phyloP scores from a whole-genome alignment of 805 yeast species.

The Yamadazyma scolyti region DNA sequence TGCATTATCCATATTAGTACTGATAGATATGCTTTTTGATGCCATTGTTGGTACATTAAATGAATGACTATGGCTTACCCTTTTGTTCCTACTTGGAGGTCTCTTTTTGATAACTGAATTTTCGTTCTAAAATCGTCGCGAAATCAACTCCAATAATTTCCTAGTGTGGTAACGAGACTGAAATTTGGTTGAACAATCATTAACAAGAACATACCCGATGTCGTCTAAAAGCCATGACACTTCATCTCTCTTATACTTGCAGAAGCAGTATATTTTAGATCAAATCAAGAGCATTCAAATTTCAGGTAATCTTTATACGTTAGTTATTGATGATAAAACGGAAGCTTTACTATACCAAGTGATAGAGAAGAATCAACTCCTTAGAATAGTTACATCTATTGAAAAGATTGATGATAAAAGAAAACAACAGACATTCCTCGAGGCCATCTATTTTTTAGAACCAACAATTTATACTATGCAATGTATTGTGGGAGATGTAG shows the following conservation, averaged over 20 bases:
- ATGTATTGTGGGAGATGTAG: slow-evolving; percentile 73
- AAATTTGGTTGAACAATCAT: no score
- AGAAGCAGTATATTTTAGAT: slow-evolving; percentile 25
- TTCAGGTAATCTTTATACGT: slow-evolving; percentile 28
- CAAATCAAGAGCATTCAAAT: slow-evolving; percentile 27
- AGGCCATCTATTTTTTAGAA: slow-evolving; percentile 76
- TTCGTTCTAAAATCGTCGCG: no score
- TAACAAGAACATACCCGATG: no score
- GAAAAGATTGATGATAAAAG: slow-evolving; percentile 62
- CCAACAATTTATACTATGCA: slow-evolving; percentile 65
- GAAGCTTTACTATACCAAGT: slow-evolving; percentile 46
- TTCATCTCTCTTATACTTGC: slow-evolving; percentile 23
- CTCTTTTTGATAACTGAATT: no score
- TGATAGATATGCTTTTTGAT: no score
- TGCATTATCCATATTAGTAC: no score
- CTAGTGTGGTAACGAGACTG: no score
- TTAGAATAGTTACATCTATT: slow-evolving; percentile 57
- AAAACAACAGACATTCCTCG: slow-evolving; percentile 59
- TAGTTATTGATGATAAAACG: slow-evolving; percentile 57
- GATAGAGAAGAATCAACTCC: slow-evolving; percentile 45
- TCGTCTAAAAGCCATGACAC: slow-evolving; percentile 17
- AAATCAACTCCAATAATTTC: no score
- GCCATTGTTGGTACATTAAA: no score
- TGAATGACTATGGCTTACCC: no score
- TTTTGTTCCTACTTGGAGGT: no score